These are phyloP conservation scores for Sistotremastrum suecicum DNA, from an alignment of 768 basidiomycete species.

Conservation along the genomic window DNA sequence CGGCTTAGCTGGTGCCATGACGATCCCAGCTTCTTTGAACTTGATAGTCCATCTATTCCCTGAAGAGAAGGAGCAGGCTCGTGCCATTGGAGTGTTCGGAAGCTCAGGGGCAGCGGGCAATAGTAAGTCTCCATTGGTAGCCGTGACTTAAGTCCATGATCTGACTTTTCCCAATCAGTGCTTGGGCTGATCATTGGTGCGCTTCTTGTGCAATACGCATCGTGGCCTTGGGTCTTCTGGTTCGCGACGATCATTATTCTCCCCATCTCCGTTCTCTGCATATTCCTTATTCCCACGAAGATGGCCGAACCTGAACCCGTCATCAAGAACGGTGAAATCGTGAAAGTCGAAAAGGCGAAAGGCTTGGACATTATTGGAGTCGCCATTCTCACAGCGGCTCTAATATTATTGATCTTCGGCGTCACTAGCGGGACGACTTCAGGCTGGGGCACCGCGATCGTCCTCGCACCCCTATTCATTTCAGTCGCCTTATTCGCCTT, in stretches of 20 bases:
- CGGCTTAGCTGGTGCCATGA: conserved; percentile 27
- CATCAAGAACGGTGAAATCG: neutral
- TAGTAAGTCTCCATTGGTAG: conserved; percentile 13
- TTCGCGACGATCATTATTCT: conserved; percentile 26
- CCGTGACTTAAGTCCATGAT: neutral
- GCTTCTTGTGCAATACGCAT: conserved; percentile 23
- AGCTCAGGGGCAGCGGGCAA: conserved; percentile 33
- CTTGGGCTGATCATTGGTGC: conserved; percentile 31
- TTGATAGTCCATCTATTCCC: conserved; percentile 38
- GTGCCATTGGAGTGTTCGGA: conserved; percentile 33
- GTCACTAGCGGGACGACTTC: conserved; percentile 30
- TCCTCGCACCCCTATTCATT: conserved; percentile 32
- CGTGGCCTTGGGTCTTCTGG: conserved; percentile 40
- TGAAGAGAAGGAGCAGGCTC: conserved; percentile 29
- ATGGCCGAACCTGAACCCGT: conserved; percentile 2
- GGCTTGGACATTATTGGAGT: too few species aligned
- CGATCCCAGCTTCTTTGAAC: conserved; percentile 34
- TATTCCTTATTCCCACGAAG: conserved; percentile 21
- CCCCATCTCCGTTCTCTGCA: conserved; percentile 18
- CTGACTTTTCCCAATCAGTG: conserved; percentile 12
- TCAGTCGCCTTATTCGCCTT: conserved; percentile 23
- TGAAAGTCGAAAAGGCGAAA: too few species aligned
- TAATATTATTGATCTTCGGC: conserved; percentile 21
- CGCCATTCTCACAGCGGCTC: conserved; percentile 8
- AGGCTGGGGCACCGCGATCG: conserved; percentile 33